Conservation (phyloP, 1,139 yeast genomes). For the Trichomonascaceae sp. region DNA sequence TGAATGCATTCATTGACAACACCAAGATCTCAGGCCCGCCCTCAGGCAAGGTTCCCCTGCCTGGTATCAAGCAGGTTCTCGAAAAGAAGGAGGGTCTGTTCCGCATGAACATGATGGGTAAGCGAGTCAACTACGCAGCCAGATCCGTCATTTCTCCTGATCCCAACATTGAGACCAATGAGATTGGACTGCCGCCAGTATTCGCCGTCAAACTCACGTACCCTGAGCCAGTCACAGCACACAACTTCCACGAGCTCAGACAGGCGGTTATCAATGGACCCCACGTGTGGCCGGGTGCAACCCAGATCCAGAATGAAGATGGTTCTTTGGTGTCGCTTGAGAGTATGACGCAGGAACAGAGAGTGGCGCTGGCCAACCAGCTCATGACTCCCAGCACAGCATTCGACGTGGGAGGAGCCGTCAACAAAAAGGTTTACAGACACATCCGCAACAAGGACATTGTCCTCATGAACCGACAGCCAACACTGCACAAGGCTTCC, state of each 20-base stretch:
- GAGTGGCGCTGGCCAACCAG: constrained; percentile 94
- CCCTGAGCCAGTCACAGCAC: constrained; percentile 97
- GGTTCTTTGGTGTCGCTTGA: constrained; percentile 74
- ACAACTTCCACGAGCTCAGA: constrained; percentile 80
- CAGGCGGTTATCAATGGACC: constrained; percentile 97
- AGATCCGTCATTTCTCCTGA: constrained; percentile 99
- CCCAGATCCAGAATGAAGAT: constrained; percentile 90
- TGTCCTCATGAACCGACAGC: constrained; percentile 97
- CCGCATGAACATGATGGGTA: constrained; percentile 99
- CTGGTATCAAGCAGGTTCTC: constrained; percentile 94
- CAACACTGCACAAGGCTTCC: constrained; percentile 96
- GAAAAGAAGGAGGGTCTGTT: constrained; percentile 98
- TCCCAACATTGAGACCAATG: constrained; percentile 94
- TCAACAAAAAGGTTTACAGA: constrained; percentile 86
- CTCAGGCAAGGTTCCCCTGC: constrained; percentile 62
- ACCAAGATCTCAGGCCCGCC: constrained; percentile 65
- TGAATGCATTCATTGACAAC: constrained; percentile 84
- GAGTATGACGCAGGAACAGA: constrained; percentile 86
- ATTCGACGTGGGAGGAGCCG: constrained; percentile 34
- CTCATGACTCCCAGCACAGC: constrained; percentile 68
- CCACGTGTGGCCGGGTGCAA: constrained; percentile 97
- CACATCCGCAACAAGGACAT: constrained; percentile 93
- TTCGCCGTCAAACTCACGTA: constrained; percentile 91
- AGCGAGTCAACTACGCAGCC: constrained; percentile 97
- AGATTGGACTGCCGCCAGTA: constrained; percentile 98